Evolutionary conservation across 768 basidiomycete species (phyloP).

Genomic region (Hortiboletus flavorubellus): DNA sequence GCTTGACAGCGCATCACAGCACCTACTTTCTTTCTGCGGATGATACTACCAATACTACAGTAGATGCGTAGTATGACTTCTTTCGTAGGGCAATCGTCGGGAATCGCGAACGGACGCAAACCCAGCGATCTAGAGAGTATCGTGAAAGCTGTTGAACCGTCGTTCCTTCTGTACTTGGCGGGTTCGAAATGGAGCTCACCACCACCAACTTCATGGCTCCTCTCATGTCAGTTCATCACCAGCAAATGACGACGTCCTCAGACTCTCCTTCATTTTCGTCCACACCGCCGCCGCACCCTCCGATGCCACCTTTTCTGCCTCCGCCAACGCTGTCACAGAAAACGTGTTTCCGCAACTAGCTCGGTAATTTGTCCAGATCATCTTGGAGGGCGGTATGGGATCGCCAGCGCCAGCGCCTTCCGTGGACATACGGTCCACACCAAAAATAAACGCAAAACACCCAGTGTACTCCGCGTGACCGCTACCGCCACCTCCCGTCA

Average conservation of each 20-base stretch:
- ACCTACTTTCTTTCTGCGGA: not conserved
- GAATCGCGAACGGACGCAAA: not conserved
- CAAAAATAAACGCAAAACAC: constrained; percentile 67
- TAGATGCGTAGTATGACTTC: not conserved
- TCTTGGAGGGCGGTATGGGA: constrained; percentile 23
- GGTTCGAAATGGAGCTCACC: not conserved
- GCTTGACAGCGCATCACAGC: not conserved
- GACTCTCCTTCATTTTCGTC: constrained; percentile 42
- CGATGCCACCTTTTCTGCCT: constrained; percentile 49
- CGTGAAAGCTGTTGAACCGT: not conserved
- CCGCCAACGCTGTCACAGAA: constrained; percentile 38
- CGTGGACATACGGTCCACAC: constrained; percentile 1
- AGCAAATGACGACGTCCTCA: constrained; percentile 22
- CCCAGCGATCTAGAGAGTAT: not conserved
- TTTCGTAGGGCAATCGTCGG: too few relatives aligned
- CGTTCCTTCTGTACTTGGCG: not conserved
- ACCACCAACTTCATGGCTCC: not conserved
- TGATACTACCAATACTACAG: not conserved
- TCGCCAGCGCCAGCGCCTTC: not conserved
- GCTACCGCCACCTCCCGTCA: constrained; percentile 40
- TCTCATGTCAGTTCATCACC: constrained; percentile 37
- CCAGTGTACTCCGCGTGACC: constrained; percentile 44
- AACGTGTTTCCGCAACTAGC: constrained; percentile 26
- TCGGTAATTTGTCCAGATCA: constrained; percentile 26
- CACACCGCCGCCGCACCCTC: constrained; percentile 47